A percentile compares a stretch with the other conserved stretches of the same genome.
Evolutionary conservation across 1,284 basidiomycete genomes (phyloP).

Genomic region (Fomitopsis betulina): DNA sequence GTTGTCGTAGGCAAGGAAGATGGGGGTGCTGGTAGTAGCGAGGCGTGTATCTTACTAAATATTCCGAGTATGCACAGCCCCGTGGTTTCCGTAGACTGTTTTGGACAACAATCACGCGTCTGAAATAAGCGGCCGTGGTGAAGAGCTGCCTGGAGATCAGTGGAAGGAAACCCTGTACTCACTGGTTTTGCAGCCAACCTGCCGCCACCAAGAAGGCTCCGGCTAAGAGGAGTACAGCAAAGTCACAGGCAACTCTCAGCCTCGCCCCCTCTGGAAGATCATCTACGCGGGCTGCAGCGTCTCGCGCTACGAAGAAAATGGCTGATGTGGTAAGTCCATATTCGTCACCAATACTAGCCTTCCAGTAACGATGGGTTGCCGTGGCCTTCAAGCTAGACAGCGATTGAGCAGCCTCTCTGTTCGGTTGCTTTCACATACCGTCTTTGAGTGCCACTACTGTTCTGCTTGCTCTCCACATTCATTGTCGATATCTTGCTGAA

Average conservation of each 20-base stretch:
- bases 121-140: slow-evolving; percentile 20
- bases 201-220: slow-evolving; percentile 51
- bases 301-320: slow-evolving; percentile 22
- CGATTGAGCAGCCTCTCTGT: slow-evolving; percentile 14
- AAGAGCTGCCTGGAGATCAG: slow-evolving; percentile 9
- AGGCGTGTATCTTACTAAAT: slow-evolving; percentile 25
- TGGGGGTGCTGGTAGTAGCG: neutral
- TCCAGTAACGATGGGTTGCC: neutral
- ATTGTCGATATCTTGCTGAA: no score
- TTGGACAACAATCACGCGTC: neutral
- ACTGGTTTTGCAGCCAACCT: slow-evolving; percentile 4
- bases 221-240: slow-evolving; percentile 46
- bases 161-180: neutral
- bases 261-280: slow-evolving; percentile 61
- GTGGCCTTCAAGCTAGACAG: slow-evolving; percentile 18
- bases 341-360: neutral
- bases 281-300: slow-evolving; percentile 23
- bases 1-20: neutral
- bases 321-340: slow-evolving; percentile 20
- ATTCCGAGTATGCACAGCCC: neutral
- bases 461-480: no score
- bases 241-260: slow-evolving; percentile 42
- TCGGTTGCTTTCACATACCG: no score
- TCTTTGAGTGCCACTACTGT: no score
- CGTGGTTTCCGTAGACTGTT: neutral